Percentiles rank a stretch among this genome's conserved stretches.
Evolutionary conservation across 257 asterid genomes (phyloP).

Genomic region (Rhazya stricta): DNA sequence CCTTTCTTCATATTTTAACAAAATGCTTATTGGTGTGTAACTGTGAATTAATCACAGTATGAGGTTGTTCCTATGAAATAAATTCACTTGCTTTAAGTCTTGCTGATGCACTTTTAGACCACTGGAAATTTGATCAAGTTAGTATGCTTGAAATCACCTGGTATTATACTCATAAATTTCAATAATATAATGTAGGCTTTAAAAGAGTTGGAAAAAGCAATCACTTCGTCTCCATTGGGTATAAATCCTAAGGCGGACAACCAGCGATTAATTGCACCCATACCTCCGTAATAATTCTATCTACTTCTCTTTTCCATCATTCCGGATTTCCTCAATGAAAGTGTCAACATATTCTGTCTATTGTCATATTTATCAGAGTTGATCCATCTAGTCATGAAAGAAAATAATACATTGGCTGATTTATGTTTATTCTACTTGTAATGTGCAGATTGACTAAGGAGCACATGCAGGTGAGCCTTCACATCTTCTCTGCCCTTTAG

Average conservation of each 20-base stretch:
- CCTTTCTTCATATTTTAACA: background rate
- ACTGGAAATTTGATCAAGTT: too few relatives aligned
- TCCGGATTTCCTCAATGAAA: conserved; percentile 12
- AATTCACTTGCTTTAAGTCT: background rate
- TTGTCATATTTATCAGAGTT: background rate
- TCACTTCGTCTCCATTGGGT: conserved; percentile 77
- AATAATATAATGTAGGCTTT: conserved; percentile 50
- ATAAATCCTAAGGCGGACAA: conserved; percentile 72
- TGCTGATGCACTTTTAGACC: background rate
- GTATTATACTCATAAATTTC: background rate
- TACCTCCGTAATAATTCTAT: conserved; percentile 76
- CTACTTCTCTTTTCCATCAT: conserved; percentile 9
- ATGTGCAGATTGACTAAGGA: conserved; percentile 84
- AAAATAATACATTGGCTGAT: background rate
- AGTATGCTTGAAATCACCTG: background rate
- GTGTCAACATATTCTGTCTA: conserved; percentile 1
- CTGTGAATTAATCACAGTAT: background rate
- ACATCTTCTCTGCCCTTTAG: conserved; percentile 18
- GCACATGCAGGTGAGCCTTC: conserved; percentile 73
- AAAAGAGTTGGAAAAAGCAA: conserved; percentile 90
- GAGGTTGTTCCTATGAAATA: background rate
- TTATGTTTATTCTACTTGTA: background rate
- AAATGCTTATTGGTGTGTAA: background rate
- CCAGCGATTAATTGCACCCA: conserved; percentile 68
- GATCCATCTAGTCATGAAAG: background rate